Conservation (phyloP, 2,329 filamentous ascomycete genomes). For the Colletotrichum zoysiae region DNA sequence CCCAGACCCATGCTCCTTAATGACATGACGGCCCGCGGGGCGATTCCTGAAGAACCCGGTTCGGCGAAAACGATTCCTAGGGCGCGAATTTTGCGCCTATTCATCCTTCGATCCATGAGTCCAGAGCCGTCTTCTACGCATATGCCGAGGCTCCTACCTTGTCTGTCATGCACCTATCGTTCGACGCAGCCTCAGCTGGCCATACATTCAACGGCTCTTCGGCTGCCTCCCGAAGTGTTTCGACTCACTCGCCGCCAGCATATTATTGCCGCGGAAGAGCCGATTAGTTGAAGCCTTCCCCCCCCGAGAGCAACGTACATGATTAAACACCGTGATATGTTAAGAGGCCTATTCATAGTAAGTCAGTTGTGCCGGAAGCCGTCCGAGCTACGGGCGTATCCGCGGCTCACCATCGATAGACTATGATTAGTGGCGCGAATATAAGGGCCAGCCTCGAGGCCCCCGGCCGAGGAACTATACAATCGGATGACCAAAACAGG, state of each 20-base stretch:
- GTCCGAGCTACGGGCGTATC: slow-evolving; percentile 8
- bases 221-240: not conserved
- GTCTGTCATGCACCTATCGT: not conserved
- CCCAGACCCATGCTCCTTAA: not conserved
- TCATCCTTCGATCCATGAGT: not conserved
- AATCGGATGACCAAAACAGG: too few species aligned
- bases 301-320: too few species aligned
- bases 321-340: too few species aligned
- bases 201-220: slow-evolving; percentile 27
- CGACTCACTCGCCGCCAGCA: not conserved
- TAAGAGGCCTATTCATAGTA: not conserved
- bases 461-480: not conserved
- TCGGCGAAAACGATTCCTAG: not conserved
- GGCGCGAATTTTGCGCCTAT: not conserved
- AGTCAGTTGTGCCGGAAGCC: not conserved
- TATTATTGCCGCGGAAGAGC: not conserved
- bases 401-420: not conserved
- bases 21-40: too few species aligned
- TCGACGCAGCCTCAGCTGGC: slow-evolving; percentile 12
- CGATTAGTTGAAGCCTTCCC: not conserved
- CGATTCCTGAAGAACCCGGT: not conserved
- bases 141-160: not conserved
- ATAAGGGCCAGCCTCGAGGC: not conserved
- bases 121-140: not conserved
- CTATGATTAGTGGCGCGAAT: not conserved